phyloP scores from a whole-genome alignment of 345 rosid species.

The Eutrema yunnanense region DNA sequence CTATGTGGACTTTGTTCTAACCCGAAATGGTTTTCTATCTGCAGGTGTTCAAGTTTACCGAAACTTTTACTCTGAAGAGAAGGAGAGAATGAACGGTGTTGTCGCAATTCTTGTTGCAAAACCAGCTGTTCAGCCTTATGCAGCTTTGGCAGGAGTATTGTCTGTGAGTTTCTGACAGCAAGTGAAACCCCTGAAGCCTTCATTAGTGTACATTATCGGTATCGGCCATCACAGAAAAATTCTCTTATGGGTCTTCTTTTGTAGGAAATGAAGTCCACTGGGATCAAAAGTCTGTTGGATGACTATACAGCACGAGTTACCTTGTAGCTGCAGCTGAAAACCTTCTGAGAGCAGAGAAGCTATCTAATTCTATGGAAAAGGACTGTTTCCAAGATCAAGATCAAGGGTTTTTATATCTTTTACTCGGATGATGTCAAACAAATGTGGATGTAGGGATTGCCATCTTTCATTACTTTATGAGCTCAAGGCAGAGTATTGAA shows the following conservation, averaged over 20 bases:
- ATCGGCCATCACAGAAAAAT: neutral
- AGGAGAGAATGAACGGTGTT: slow-evolving; percentile 61
- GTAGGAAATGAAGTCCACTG: slow-evolving; percentile 24
- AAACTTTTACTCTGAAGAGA: slow-evolving; percentile 63
- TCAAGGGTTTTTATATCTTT: neutral
- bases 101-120: slow-evolving; percentile 50
- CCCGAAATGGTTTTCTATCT: neutral
- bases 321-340: neutral
- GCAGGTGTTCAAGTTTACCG: slow-evolving; percentile 56
- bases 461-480: too few relatives aligned
- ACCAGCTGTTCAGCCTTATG: slow-evolving; percentile 49
- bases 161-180: slow-evolving; percentile 46
- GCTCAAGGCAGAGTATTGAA: too few relatives aligned
- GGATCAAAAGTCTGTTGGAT: slow-evolving; percentile 17
- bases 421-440: neutral
- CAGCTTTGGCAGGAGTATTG: slow-evolving; percentile 47
- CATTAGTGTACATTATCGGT: neutral
- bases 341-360: neutral
- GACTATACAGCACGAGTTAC: slow-evolving; percentile 9
- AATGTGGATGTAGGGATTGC: neutral
- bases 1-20: neutral
- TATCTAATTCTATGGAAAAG: neutral
- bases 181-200: neutral
- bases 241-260: neutral
- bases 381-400: neutral